A percentile compares a stretch with the other conserved stretches of the same genome.
phyloP scores from a whole-genome alignment of 2,329 filamentous ascomycete species.

The Phialophora tarda region DNA sequence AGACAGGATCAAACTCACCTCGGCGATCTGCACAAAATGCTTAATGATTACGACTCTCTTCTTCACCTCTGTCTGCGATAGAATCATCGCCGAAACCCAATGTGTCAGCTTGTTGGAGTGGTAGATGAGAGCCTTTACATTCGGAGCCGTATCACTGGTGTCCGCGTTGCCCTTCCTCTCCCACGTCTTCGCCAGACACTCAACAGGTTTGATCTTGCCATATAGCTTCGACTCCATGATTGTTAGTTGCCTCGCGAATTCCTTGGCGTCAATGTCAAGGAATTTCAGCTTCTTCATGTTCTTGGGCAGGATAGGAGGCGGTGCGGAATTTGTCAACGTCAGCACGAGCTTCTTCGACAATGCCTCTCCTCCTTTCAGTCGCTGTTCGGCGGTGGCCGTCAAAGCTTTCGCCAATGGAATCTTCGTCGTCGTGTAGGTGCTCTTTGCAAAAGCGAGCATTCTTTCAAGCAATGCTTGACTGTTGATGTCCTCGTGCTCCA shows the following conservation, averaged over 20 bases:
- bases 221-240: slow-evolving; percentile 96
- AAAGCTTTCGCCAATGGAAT: slow-evolving; percentile 85
- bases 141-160: slow-evolving; percentile 83
- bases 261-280: slow-evolving; percentile 90
- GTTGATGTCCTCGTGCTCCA: slow-evolving; percentile 87
- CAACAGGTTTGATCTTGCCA: slow-evolving; percentile 91
- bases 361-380: slow-evolving; percentile 84
- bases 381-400: slow-evolving; percentile 85
- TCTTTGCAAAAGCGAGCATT: slow-evolving; percentile 87
- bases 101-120: slow-evolving; percentile 99
- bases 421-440: slow-evolving; percentile 90
- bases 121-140: slow-evolving; percentile 93
- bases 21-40: slow-evolving; percentile 94
- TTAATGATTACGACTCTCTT: slow-evolving; percentile 97
- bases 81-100: slow-evolving; percentile 99
- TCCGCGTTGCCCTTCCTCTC: slow-evolving; percentile 84
- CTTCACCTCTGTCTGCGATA: slow-evolving; percentile 92
- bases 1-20: slow-evolving; percentile 66
- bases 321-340: slow-evolving; percentile 80
- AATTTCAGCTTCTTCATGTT: slow-evolving; percentile 99
- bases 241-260: slow-evolving; percentile 96
- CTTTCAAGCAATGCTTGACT: slow-evolving; percentile 84
- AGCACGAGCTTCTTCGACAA: slow-evolving; percentile 84
- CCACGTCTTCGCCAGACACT: slow-evolving; percentile 98
- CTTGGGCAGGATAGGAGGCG: slow-evolving; percentile 90